Evolutionary conservation across 2,329 filamentous ascomycete species (phyloP), one percentile per base, ranked within the genome.

Genomic region (Diatrype stigma): DNA sequence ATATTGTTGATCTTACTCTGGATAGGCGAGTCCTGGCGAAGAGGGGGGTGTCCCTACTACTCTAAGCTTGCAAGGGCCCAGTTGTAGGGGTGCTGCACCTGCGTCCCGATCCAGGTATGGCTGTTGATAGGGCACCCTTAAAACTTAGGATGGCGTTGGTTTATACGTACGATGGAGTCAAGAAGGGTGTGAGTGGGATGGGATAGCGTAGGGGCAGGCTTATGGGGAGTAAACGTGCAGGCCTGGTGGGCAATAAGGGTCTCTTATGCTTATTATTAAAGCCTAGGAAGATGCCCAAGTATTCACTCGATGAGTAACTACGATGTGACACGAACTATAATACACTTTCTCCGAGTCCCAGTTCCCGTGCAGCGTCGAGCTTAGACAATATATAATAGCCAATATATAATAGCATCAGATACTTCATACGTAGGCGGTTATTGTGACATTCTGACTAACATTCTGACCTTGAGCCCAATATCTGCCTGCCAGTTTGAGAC

Each of bases 21-120:
- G 40, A n/a, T 23, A 44, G 40, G 40, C 22, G 40, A 44, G 40
- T 44, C 40, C 40, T 44, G 40, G 40, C 40, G 40, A 44, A 12
- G 40, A 17, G 40, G 40, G 40, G 22, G 34, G 34, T 37, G 34
- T 37, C 34, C 16, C 12, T 44, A 22, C 22, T 28, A 44, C 16
- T n/a, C 26, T 6, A 30, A 5, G 16, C n/a, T 44, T 44, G 22
- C 22, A 44, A 44, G 22, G 22, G 22, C 22, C 40, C 22, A 19
- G 21, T 28, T 19, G 14, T 28, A 44, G 14, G 22, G 40, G 40
- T 28, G 40, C 4, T 44, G 40, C 40, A 44, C 21, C 23, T 44
- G 22, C 22, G 40, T 44, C 40, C 22, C 40, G 14, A 23, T n/a
- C 22, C 22, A n/a, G 40, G 14, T 44, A 44, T 26, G 16, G 22